These are phyloP conservation scores for Berberis vulgaris DNA, from an alignment of 164 flowering plant species.

Conservation along the genomic window DNA sequence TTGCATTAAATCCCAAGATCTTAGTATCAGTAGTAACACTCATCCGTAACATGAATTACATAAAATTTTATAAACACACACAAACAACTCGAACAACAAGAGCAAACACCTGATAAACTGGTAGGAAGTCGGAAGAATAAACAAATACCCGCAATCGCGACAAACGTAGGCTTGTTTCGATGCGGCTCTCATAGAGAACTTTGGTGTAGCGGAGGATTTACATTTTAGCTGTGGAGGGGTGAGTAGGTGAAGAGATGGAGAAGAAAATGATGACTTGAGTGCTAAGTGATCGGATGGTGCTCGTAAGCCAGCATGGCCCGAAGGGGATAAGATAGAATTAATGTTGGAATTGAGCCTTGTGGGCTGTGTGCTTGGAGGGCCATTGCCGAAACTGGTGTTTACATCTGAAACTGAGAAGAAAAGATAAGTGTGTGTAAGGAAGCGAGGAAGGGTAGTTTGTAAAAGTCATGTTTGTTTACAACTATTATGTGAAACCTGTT, in stretches of 20 bases:
- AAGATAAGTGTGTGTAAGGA: constrained; percentile 7
- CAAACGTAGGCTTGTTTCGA: constrained; percentile 88
- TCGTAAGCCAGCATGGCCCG: constrained; percentile 32
- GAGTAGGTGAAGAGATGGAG: constrained; percentile 41
- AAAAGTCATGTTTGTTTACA: not conserved
- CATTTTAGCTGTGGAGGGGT: constrained; percentile 17
- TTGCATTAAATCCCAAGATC: no score
- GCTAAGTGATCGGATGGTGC: constrained; percentile 36
- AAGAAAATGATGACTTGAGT: constrained; percentile 49
- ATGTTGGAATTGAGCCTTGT: constrained; percentile 12
- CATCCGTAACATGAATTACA: not conserved
- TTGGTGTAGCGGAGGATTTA: constrained; percentile 30
- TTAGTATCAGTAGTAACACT: no score
- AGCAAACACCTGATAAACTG: not conserved
- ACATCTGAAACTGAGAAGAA: constrained; percentile 4
- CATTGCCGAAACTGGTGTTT: constrained; percentile 13
- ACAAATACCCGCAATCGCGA: constrained; percentile 79
- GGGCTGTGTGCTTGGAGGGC: constrained; percentile 31
- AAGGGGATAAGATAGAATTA: constrained; percentile 21
- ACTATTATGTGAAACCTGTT: not conserved
- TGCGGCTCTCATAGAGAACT: constrained; percentile 64
- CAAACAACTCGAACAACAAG: not conserved
- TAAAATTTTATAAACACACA: not conserved
- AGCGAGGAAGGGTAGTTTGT: not conserved
- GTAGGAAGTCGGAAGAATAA: not conserved